Conservation (phyloP, 2,329 filamentous ascomycete species). For the Paraphaeosphaeria sporulosa region DNA sequence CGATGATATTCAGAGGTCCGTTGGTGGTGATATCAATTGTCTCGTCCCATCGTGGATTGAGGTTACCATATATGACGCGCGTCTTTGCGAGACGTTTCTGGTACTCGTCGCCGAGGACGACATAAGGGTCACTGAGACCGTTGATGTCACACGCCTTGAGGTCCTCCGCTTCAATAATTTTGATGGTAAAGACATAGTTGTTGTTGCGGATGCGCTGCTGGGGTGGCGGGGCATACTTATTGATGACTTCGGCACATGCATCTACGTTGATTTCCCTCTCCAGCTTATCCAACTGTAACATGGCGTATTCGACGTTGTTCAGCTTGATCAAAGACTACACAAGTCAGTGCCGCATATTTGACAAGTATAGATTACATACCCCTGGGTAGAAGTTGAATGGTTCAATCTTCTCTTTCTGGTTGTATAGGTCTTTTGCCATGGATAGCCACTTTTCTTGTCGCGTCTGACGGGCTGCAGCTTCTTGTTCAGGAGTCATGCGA, state of each 20-base stretch:
- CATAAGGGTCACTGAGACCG: conserved; percentile 93
- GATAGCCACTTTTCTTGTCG: conserved; percentile 93
- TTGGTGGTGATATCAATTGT: conserved; percentile 94
- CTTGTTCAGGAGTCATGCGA: conserved; percentile 84
- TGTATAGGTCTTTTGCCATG: conserved; percentile 92
- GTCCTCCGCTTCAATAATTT: conserved; percentile 97
- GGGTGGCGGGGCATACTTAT: conserved; percentile 74
- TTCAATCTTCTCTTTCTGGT: conserved; percentile 88
- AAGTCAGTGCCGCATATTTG: conserved; percentile 10
- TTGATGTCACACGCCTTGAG: conserved; percentile 97
- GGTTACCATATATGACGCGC: conserved; percentile 84
- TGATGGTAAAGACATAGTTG: conserved; percentile 98
- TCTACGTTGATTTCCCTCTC: conserved; percentile 92
- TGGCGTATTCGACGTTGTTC: conserved; percentile 96
- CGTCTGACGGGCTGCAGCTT: conserved; percentile 77
- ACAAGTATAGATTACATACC: conserved; percentile 59
- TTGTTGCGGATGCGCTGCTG: conserved; percentile 73
- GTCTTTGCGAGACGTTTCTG: conserved; percentile 97
- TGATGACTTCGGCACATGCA: conserved; percentile 82
- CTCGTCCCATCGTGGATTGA: conserved; percentile 97
- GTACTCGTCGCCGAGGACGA: conserved; percentile 96
- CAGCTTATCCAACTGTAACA: conserved; percentile 88
- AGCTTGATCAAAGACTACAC: conserved; percentile 93
- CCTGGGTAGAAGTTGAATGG: conserved; percentile 97
- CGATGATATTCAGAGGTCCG: conserved; percentile 90